Base-by-base conservation (phyloP, 2,329 filamentous ascomycete species). In the Rhytidhysteron rufulum region DNA sequence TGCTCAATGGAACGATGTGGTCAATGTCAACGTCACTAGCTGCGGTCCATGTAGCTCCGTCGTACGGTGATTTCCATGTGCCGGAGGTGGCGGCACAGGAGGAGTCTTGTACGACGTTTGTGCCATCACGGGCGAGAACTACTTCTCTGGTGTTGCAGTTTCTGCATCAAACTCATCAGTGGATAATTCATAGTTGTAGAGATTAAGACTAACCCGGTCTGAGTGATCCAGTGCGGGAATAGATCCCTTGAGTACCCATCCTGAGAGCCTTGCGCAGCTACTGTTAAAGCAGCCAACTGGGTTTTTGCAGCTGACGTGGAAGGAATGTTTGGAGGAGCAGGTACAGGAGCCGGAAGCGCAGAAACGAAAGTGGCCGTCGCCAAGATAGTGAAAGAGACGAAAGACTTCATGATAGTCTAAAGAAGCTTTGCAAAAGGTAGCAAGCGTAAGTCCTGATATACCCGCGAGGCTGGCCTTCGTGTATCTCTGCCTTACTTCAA, bases 1-100 rank as follows among this genome's bases (percentile, higher is more conserved):
- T 88, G 58, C 83, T 83, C 45, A 94, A 63, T 1, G 88, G 86
- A 3, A 94, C 85, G 67, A 93, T 74, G 61, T 93, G 88, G 62
- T 93, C 88, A 44, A 93, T 91, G 51, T 91, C 86, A 1, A 93
- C 63, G 51, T 90, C 84, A 15, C 73, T 77, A 1, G 85, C 78
- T 1, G 71, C 69, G 0, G 79, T 83, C 83, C 84, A 88, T 1
- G 73, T 80, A 0, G 69, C 82, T 13, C 85, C 86, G 55, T 91
- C 87, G 59, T 86, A 93, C 0, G 85, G 83, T 25, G 78, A 83
- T 30, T 62, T 65, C 87, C 88, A 93, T 0, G 69, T 72, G 4
- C 88, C 87, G 3, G 77, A 79, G 0, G 74, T 82, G 0, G 84
- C 65, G 1, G 74, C 66, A 63, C 87, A 94, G 24, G 75, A 71